Base-by-base conservation (phyloP, 768 basidiomycete species). In the Galerina marginata region DNA sequence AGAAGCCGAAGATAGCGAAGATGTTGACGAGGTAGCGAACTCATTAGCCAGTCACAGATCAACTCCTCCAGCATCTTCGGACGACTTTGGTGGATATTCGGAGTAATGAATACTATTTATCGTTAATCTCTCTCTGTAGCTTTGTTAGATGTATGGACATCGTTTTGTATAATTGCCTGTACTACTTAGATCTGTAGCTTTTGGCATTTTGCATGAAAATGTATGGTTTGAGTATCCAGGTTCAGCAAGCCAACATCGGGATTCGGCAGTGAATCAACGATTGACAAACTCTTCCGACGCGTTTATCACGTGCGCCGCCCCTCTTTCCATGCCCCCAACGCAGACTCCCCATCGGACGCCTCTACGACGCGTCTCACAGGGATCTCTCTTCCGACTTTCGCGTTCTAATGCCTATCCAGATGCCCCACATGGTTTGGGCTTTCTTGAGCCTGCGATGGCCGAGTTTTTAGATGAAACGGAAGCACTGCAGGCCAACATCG, bases 391-490 rank as follows among this genome's bases (percentile, higher is more conserved):
- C 57, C 87, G 89, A 15, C 82, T 95, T 45, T 95, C 94, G 15
- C 87, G 89, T 42, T 95, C 93, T 0, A 83, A 82, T 15, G 82
- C 85, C 10, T 86, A 86, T 64, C 83, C 86, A 55, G 85, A 92
- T 74, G 90, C 93, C 1, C 91, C 93, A 0, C 87, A 92, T 67
- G 92, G 91, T 1, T 84, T 96, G 33, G 91, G 90, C 0, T 96
- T 95, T 67, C 82, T 98, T 50, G 89, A 90, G 48, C 91, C 92
- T 14, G 90, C 89, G 23, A 83, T 98, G 74, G 77, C 88, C 1
- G 95, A 96, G 69, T 87, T 98, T 57, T 81, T 90, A 15, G 95
- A 98, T 75, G 95, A 98, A 77, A 86, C 88, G 2, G 93, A 95
- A 54, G 79, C 86, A 0, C 81, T 97, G 10, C 88, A 91, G 52